Percentiles rank a stretch among this genome's conserved stretches.
These are phyloP conservation scores for Amorphotheca resinae DNA, from an alignment of 495 filamentous ascomycete genomes.

Conservation along the genomic window DNA sequence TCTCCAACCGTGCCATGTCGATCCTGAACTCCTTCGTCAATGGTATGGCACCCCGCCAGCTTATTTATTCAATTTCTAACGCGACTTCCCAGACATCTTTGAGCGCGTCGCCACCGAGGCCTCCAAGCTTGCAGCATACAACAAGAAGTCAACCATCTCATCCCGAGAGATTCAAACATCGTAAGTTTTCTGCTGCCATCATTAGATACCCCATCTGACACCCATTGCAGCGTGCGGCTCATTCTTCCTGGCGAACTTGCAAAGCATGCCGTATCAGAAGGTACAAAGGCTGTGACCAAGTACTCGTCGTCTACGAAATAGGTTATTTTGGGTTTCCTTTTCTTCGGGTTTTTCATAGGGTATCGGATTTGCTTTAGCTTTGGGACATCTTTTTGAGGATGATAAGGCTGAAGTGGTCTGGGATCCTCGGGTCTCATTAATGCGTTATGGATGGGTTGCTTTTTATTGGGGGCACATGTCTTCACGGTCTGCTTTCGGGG, in stretches of 20 bases:
- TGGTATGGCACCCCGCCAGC: conserved; percentile 45
- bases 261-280: conserved; percentile 98
- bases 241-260: conserved; percentile 97
- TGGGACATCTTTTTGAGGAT: conserved; percentile 45
- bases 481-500: conserved; percentile 60
- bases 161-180: conserved; percentile 99
- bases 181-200: conserved; percentile 32
- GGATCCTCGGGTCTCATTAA: conserved; percentile 66
- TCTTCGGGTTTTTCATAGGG: conserved; percentile 32
- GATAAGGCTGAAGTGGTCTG: conserved; percentile 49
- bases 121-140: conserved; percentile 97
- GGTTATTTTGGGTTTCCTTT: conserved; percentile 27
- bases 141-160: conserved; percentile 99
- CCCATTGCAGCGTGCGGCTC: conserved; percentile 55
- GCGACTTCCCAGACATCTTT: conserved; percentile 73
- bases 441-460: conserved; percentile 83
- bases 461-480: conserved; percentile 60
- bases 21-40: conserved; percentile 99
- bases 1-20: conserved; percentile 99
- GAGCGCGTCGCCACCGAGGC: conserved; percentile 98
- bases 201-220: too few species aligned
- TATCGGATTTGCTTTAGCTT: conserved; percentile 35
- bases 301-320: conserved; percentile 99
- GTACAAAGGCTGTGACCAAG: conserved; percentile 99
- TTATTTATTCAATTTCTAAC: conserved; percentile 23